These are phyloP conservation scores for Hypoxylon sp. DNA, from an alignment of 2,329 filamentous ascomycete species.

Conservation along the genomic window DNA sequence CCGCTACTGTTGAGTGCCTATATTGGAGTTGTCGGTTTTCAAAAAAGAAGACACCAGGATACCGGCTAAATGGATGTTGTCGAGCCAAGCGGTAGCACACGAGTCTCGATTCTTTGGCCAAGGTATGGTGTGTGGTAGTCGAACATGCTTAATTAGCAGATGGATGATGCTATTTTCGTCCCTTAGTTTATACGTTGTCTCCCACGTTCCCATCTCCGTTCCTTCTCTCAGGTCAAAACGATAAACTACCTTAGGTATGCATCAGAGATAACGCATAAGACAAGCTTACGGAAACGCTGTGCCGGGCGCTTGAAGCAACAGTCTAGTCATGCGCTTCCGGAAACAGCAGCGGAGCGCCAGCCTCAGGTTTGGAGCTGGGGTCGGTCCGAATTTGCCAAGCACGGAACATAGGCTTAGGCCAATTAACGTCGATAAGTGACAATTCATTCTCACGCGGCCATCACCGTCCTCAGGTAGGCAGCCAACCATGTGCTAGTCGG, in stretches of 20 bases:
- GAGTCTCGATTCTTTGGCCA: constrained; percentile 27
- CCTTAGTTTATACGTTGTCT: not conserved
- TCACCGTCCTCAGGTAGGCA: not conserved
- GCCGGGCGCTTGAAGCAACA: not conserved
- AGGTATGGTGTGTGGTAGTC: not conserved
- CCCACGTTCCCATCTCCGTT: not conserved
- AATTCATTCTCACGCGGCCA: constrained; percentile 4
- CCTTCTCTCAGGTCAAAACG: not conserved
- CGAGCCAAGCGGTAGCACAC: constrained; percentile 28
- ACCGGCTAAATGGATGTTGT: constrained; percentile 38
- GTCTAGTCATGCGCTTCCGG: not conserved
- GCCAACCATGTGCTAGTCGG: not conserved
- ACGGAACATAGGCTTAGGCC: constrained; percentile 11
- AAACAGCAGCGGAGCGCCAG: constrained; percentile 20
- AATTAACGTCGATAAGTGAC: constrained; percentile 8
- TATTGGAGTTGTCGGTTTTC: constrained; percentile 26
- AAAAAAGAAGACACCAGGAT: constrained; percentile 3
- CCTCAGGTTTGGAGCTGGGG: constrained; percentile 8
- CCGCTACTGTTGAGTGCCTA: not conserved
- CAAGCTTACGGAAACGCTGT: constrained; percentile 10
- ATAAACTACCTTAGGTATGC: not conserved
- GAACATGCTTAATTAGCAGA: not conserved
- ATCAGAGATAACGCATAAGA: constrained; percentile 1
- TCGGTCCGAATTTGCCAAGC: constrained; percentile 44
- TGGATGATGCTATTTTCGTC: constrained; percentile 1